phyloP scores from a whole-genome alignment of 805 yeast genomes.

The Torulaspora maleeae region DNA sequence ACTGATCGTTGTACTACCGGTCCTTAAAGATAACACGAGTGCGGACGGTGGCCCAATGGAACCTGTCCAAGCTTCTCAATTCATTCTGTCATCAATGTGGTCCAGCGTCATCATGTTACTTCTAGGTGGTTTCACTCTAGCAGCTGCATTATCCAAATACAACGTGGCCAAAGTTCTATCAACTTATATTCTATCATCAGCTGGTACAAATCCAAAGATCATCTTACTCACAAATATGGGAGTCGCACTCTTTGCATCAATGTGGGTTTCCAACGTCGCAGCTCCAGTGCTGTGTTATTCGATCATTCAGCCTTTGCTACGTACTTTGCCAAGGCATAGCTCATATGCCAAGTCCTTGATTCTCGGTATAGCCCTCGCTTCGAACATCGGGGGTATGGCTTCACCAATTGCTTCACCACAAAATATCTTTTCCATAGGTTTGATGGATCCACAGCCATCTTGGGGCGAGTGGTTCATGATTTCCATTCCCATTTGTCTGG shows the following conservation, averaged over 20 bases:
- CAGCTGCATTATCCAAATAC: slow-evolving; percentile 90
- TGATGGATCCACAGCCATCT: slow-evolving; percentile 76
- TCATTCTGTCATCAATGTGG: slow-evolving; percentile 88
- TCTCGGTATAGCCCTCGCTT: slow-evolving; percentile 87
- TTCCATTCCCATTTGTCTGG: slow-evolving; percentile 70
- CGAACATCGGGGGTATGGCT: slow-evolving; percentile 94
- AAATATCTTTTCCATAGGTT: slow-evolving; percentile 82
- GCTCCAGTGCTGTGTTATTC: slow-evolving; percentile 93
- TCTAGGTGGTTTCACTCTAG: slow-evolving; percentile 90
- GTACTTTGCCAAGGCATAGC: slow-evolving; percentile 76
- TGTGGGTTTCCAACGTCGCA: slow-evolving; percentile 97
- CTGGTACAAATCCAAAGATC: slow-evolving; percentile 80
- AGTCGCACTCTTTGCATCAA: slow-evolving; percentile 78
- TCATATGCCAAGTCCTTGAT: slow-evolving; percentile 78
- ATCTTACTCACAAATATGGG: slow-evolving; percentile 77
- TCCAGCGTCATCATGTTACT: slow-evolving; percentile 85
- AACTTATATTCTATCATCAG: slow-evolving; percentile 70
- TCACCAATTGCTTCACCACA: slow-evolving; percentile 98
- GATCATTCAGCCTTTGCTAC: slow-evolving; percentile 80
- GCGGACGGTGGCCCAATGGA: slow-evolving; percentile 40
- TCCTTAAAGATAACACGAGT: slow-evolving; percentile 54
- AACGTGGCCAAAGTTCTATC: slow-evolving; percentile 83
- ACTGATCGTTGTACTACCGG: slow-evolving; percentile 66
- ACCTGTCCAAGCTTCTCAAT: slow-evolving; percentile 61
- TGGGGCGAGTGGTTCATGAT: slow-evolving; percentile 96